Evolutionary conservation across 495 filamentous ascomycete genomes (phyloP), one percentile per base, ranked within the genome.

Genomic region (Pseudomonodictys pantanalensis): DNA sequence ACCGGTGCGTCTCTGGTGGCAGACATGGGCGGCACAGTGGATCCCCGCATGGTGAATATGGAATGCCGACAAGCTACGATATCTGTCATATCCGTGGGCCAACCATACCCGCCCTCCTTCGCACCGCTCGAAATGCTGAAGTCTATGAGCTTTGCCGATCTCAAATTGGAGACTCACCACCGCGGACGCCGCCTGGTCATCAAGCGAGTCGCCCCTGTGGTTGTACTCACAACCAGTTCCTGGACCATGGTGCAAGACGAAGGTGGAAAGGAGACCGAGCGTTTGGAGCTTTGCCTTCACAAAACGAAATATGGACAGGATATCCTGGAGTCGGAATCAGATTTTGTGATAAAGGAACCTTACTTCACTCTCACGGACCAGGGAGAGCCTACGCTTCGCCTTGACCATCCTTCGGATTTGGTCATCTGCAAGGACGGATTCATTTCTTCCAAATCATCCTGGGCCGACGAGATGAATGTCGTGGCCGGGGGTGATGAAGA

Each of bases 41-140:
- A 58, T 12, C 28, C 58, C 2, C 61, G 62, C 49, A 35, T 57
- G 58, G 49, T 50, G 1, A 45, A 63, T 38, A 50, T 50, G 29
- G 47, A 64, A 35, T 51, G 49, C 29, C 32, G 18, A 39, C 41
- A 28, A 52, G 64, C 52, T 9, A 24, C 50, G 0, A 20, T 73
- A 25, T 53, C 64, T 51, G 66, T 65, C 46, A 43, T 72, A 35
- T 55, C 61, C 22, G 61, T 74, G 30, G 70, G 71, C 8, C 45
- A 67, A n/a, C 58, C 68, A 58, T 72, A 74, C 52, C 69, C 71
- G 15, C 72, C 72, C n/a, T 72, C 67, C 52, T 61, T 50, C 52
- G 20, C 57, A 38, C n/a, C 62, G 20, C 50, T 71, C 24, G 25
- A 63, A 33, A 51, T 67, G 17, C 46, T 74, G n/a, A 30, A 71